A percentile compares a stretch with the other conserved stretches of the same genome.
phyloP scores from a whole-genome alignment of 805 yeast genomes.

The Komagataella ulmi region DNA sequence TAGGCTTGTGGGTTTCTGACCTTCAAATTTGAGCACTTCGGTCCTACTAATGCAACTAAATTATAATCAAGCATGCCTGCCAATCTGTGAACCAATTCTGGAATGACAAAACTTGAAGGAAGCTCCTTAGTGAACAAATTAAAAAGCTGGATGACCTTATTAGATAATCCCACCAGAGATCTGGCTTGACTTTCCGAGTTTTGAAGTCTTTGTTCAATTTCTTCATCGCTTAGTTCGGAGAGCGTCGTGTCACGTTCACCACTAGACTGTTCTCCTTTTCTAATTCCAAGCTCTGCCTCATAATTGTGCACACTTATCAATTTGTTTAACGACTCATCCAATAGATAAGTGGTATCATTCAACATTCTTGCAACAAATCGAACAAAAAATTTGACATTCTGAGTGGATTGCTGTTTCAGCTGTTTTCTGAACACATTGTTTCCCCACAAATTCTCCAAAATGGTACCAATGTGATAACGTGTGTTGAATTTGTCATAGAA shows the following conservation, averaged over 20 bases:
- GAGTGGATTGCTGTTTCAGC: slow-evolving; percentile 50
- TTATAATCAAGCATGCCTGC: slow-evolving; percentile 96
- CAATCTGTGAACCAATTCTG: slow-evolving; percentile 85
- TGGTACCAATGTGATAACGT: slow-evolving; percentile 73
- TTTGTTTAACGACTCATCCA: slow-evolving; percentile 83
- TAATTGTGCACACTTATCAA: slow-evolving; percentile 64
- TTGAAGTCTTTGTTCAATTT: slow-evolving; percentile 39
- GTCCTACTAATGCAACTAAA: slow-evolving; percentile 87
- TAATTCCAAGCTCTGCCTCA: slow-evolving; percentile 47
- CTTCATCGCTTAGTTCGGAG: slow-evolving; percentile 30
- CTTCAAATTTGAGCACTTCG: slow-evolving; percentile 78
- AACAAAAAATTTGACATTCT: slow-evolving; percentile 74
- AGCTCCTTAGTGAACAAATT: slow-evolving; percentile 75
- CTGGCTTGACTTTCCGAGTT: slow-evolving; percentile 66
- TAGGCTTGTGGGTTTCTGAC: slow-evolving; percentile 77
- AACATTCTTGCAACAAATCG: slow-evolving; percentile 89
- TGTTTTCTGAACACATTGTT: slow-evolving; percentile 55
- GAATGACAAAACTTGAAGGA: slow-evolving; percentile 73
- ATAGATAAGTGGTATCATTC: slow-evolving; percentile 82
- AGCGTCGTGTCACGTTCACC: slow-evolving; percentile 22
- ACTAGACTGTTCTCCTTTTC: slow-evolving; percentile 22
- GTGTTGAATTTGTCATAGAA: slow-evolving; percentile 93
- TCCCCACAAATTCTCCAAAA: slow-evolving; percentile 76
- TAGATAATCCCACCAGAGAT: slow-evolving; percentile 71
- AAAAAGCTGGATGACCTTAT: slow-evolving; percentile 70